Conservation (phyloP, 768 basidiomycete genomes). For the Suillus decipiens region DNA sequence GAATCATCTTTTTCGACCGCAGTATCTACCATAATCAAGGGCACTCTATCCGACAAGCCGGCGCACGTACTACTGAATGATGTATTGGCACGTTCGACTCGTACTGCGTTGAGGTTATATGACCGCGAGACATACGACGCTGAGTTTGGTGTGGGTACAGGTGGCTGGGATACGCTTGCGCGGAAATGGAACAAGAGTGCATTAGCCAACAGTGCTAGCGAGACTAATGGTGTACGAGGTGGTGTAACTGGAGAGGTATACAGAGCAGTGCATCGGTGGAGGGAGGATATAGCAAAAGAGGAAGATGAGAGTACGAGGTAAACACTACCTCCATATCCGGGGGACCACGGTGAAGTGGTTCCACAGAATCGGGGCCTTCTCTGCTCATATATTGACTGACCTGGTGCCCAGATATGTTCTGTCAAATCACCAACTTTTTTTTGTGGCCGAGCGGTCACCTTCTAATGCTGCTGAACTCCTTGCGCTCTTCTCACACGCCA, state of each 20-base stretch:
- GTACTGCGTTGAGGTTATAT: conserved; percentile 75
- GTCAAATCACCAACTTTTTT: conserved; percentile 73
- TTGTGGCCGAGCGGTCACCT: conserved; percentile 70
- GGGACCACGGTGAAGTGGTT: not conserved
- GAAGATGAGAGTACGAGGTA: conserved; percentile 88
- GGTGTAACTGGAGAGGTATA: conserved; percentile 64
- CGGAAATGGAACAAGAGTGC: conserved; percentile 79
- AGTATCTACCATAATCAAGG: conserved; percentile 23
- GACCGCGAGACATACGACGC: conserved; percentile 70
- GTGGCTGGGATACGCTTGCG: conserved; percentile 78
- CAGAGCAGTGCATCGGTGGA: conserved; percentile 76
- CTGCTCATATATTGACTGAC: not conserved
- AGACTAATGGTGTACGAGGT: conserved; percentile 30
- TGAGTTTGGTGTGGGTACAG: conserved; percentile 60
- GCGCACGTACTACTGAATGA: conserved; percentile 52
- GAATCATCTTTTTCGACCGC: conserved; percentile 33
- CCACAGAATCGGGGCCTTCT: not conserved
- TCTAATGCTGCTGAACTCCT: conserved; percentile 64
- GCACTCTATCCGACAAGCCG: conserved; percentile 21
- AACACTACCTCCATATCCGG: conserved; percentile 22
- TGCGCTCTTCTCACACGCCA: conserved; percentile 47
- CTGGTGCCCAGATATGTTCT: conserved; percentile 60
- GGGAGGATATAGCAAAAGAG: conserved; percentile 73
- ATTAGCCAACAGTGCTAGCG: conserved; percentile 41
- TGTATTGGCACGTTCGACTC: conserved; percentile 71